Evolutionary conservation across 1,284 basidiomycete genomes (phyloP).

Genomic region (Puccinia triticina): DNA sequence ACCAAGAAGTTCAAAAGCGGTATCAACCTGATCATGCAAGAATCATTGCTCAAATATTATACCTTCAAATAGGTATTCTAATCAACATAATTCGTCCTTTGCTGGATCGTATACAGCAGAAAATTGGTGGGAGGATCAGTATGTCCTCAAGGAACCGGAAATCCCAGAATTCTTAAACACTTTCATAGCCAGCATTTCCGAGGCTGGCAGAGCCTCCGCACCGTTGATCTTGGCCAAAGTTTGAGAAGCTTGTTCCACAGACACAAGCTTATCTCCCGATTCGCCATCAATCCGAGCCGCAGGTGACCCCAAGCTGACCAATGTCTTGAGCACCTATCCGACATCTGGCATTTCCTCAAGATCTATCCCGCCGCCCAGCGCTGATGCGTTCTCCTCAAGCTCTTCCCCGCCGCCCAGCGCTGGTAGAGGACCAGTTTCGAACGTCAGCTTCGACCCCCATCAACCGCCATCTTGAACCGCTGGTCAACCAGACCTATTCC

Average conservation of each 20-base stretch:
- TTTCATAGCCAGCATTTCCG: conserved; percentile 23
- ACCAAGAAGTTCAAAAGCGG: conserved; percentile 10
- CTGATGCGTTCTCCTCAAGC: too few species aligned
- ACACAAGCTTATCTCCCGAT: neutral
- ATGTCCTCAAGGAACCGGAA: conserved; percentile 1
- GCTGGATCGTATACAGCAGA: neutral
- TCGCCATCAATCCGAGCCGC: neutral
- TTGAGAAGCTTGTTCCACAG: neutral
- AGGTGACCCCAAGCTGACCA: neutral
- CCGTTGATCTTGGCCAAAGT: conserved; percentile 5
- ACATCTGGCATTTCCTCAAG: neutral
- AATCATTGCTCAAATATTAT: conserved; percentile 30
- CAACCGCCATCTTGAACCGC: neutral
- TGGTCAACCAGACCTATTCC: conserved; percentile 18
- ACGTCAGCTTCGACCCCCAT: neutral
- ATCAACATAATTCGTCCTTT: too few species aligned
- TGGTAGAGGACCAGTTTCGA: neutral
- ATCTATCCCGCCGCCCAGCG: too few species aligned
- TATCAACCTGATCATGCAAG: conserved; percentile 42
- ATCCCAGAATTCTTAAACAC: conserved; percentile 25
- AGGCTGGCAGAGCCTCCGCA: conserved; percentile 38
- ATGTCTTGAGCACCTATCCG: conserved; percentile 12
- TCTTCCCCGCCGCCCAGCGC: neutral
- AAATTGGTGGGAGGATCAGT: conserved; percentile 39
- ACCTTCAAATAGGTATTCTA: too few species aligned